Evolutionary conservation across 805 yeast genomes (phyloP).

Genomic region (Kazachstania taianensis): DNA sequence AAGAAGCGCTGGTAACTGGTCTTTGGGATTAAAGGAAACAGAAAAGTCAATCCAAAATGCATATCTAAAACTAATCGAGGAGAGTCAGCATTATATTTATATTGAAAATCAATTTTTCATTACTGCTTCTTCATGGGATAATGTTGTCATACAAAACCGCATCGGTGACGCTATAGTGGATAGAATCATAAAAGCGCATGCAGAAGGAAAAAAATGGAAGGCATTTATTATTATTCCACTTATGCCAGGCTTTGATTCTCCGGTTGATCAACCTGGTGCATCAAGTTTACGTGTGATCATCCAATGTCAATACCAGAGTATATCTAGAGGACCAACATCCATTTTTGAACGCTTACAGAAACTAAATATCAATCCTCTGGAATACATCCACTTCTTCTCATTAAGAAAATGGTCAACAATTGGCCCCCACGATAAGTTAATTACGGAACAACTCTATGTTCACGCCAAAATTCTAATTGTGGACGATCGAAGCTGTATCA

Average conservation of each 20-base stretch:
- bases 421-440: slow-evolving; percentile 62
- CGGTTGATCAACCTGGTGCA: slow-evolving; percentile 88
- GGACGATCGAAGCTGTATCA: slow-evolving; percentile 87
- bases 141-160: slow-evolving; percentile 72
- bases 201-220: slow-evolving; percentile 69
- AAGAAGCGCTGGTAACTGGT: slow-evolving; percentile 90
- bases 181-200: slow-evolving; percentile 80
- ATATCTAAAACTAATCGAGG: slow-evolving; percentile 78
- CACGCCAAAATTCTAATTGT: slow-evolving; percentile 89
- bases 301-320: slow-evolving; percentile 92
- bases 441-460: slow-evolving; percentile 85
- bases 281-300: slow-evolving; percentile 90
- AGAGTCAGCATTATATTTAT: slow-evolving; percentile 86
- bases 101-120: slow-evolving; percentile 93
- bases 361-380: slow-evolving; percentile 78
- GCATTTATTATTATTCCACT: slow-evolving; percentile 88
- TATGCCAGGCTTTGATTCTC: slow-evolving; percentile 95
- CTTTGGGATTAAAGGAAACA: slow-evolving; percentile 72
- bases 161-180: slow-evolving; percentile 96
- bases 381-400: slow-evolving; percentile 85
- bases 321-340: slow-evolving; percentile 80
- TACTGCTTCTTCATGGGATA: slow-evolving; percentile 80
- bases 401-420: slow-evolving; percentile 92
- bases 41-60: slow-evolving; percentile 92
- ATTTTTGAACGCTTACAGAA: slow-evolving; percentile 73